Conservation (phyloP, 1,284 basidiomycete genomes). For the Golubevia sp. region DNA sequence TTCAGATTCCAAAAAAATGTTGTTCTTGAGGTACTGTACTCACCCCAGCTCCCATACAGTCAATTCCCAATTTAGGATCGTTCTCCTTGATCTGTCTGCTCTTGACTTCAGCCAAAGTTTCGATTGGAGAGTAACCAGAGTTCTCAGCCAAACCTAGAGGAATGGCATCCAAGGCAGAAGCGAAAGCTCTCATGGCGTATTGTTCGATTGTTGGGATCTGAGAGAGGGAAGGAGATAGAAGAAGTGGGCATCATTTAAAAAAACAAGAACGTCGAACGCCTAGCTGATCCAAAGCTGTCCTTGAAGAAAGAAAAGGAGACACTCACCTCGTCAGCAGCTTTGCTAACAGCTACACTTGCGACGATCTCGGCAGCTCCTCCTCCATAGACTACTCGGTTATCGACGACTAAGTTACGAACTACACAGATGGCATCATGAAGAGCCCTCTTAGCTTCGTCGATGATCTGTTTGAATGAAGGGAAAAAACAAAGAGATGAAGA, state of each 20-base stretch:
- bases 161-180: conserved; percentile 3
- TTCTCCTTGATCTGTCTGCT: conserved; percentile 1
- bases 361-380: conserved; percentile 24
- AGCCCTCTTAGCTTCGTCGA: conserved; percentile 2
- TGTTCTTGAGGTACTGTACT: not conserved
- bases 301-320: too few species aligned
- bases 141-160: conserved; percentile 2
- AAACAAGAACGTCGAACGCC: too few species aligned
- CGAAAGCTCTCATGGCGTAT: conserved; percentile 3
- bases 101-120: conserved; percentile 3
- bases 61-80: conserved; percentile 1
- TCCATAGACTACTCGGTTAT: conserved; percentile 1
- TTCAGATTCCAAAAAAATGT: not conserved
- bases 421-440: conserved; percentile 6
- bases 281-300: too few species aligned
- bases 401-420: conserved; percentile 4
- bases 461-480: not conserved
- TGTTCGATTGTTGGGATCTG: conserved; percentile 1
- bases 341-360: conserved; percentile 45
- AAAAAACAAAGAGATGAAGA: not conserved
- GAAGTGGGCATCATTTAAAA: not conserved
- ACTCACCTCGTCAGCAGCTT: conserved; percentile 36
- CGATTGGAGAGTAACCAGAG: not conserved
- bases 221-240: not conserved
- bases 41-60: not conserved